These are phyloP conservation scores for Fusarium fracticaudum DNA, from an alignment of 2,329 filamentous ascomycete species.

Conservation along the genomic window DNA sequence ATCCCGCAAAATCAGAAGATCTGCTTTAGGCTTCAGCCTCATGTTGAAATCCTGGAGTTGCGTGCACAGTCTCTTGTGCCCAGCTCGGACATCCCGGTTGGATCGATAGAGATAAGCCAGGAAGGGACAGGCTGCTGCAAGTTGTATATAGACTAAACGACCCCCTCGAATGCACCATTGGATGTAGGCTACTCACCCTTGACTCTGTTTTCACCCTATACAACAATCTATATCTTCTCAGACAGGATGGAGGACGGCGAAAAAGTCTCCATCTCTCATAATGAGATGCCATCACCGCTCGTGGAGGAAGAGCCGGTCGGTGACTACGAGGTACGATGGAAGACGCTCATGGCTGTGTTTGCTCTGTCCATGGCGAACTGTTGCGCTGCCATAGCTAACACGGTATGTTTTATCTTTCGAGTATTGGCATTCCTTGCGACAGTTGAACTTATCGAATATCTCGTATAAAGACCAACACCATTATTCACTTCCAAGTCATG, in stretches of 20 bases:
- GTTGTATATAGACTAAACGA: not conserved
- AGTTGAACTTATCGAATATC: not conserved
- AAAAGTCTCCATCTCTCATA: not conserved
- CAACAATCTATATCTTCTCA: rapidly evolving
- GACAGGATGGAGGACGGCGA: not conserved
- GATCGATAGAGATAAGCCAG: too few species aligned
- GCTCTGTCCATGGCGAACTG: not conserved
- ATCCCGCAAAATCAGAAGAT: not conserved
- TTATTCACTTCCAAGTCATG: not conserved
- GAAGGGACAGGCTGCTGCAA: too few species aligned
- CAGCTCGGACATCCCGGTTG: not conserved
- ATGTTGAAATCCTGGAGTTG: not conserved
- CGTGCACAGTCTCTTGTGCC: not conserved
- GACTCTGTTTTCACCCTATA: not conserved
- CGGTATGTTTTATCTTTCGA: not conserved
- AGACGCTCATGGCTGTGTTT: not conserved
- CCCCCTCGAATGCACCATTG: not conserved
- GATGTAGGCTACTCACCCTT: not conserved
- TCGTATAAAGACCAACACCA: not conserved
- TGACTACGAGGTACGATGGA: not conserved
- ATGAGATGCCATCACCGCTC: not conserved
- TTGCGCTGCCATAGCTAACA: not conserved
- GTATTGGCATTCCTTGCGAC: too few species aligned
- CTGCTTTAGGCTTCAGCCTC: not conserved
- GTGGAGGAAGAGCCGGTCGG: not conserved